These are phyloP conservation scores for Talaromyces pinophilus DNA, from an alignment of 2,329 filamentous ascomycete genomes.

Conservation along the genomic window DNA sequence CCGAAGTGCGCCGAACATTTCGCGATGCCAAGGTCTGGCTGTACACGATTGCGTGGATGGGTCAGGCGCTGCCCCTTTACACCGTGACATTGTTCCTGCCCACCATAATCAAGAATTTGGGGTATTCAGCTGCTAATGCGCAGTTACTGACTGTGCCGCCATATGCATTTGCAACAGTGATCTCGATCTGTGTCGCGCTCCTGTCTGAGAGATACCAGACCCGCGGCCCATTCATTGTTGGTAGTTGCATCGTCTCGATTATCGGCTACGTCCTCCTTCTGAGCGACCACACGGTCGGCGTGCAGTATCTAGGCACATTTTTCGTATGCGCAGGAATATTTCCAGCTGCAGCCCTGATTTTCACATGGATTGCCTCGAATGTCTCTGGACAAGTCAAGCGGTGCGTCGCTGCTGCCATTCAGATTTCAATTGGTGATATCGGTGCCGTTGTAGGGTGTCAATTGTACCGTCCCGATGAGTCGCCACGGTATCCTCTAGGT, in stretches of 20 bases:
- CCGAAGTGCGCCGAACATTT: conserved; percentile 62
- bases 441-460: conserved; percentile 68
- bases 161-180: conserved; percentile 32
- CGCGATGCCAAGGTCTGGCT: conserved; percentile 71
- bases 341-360: conserved; percentile 36
- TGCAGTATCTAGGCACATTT: conserved; percentile 17
- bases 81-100: conserved; percentile 45
- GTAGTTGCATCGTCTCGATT: conserved; percentile 1
- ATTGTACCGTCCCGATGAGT: conserved; percentile 61
- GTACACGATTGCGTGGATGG: conserved; percentile 56
- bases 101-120: conserved; percentile 46
- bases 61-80: conserved; percentile 51
- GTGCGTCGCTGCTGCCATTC: conserved; percentile 48
- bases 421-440: conserved; percentile 72
- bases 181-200: conserved; percentile 28
- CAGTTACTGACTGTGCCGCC: conserved; percentile 47
- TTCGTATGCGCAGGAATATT: conserved; percentile 37
- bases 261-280: conserved; percentile 21
- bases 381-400: conserved; percentile 47
- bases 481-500: conserved; percentile 65
- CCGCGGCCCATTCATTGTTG: conserved; percentile 29
- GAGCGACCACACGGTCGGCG: not conserved
- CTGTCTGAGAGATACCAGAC: conserved; percentile 31
- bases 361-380: conserved; percentile 23
- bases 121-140: conserved; percentile 40